Percentiles rank a stretch among this genome's conserved stretches.
Conservation (phyloP, 2,329 filamentous ascomycete genomes). For the Elsinoe batatas region DNA sequence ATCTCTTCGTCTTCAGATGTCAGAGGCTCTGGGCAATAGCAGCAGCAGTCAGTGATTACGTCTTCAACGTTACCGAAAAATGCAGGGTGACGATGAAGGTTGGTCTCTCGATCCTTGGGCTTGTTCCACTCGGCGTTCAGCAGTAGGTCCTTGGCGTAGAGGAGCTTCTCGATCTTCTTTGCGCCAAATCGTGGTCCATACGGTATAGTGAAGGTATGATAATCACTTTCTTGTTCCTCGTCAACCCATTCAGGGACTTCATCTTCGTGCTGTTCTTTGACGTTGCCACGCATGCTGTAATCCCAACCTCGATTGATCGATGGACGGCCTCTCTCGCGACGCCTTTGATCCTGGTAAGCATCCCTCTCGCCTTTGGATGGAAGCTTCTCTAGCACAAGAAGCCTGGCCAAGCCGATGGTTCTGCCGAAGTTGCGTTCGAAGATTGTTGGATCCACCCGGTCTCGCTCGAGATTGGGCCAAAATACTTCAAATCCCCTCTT, state of each 20-base stretch:
- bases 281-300: conserved; percentile 51
- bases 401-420: conserved; percentile 65
- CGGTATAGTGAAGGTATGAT: conserved; percentile 57
- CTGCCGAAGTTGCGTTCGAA: conserved; percentile 71
- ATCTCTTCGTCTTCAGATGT: conserved; percentile 64
- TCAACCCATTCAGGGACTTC: conserved; percentile 78
- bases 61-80: conserved; percentile 72
- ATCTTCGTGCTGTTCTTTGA: conserved; percentile 68
- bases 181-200: conserved; percentile 50
- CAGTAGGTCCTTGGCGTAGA: conserved; percentile 71
- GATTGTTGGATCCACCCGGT: conserved; percentile 73
- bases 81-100: conserved; percentile 73
- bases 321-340: conserved; percentile 63
- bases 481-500: conserved; percentile 77
- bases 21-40: conserved; percentile 58
- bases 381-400: conserved; percentile 70
- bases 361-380: conserved; percentile 61
- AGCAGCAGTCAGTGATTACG: conserved; percentile 72
- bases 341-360: conserved; percentile 57
- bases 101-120: conserved; percentile 60
- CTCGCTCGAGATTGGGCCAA: conserved; percentile 65
- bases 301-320: conserved; percentile 35
- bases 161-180: conserved; percentile 67
- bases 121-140: conserved; percentile 85
- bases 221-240: conserved; percentile 65